These are phyloP conservation scores for Colletotrichum sidae DNA, from an alignment of 2,329 filamentous ascomycete species.

Conservation along the genomic window DNA sequence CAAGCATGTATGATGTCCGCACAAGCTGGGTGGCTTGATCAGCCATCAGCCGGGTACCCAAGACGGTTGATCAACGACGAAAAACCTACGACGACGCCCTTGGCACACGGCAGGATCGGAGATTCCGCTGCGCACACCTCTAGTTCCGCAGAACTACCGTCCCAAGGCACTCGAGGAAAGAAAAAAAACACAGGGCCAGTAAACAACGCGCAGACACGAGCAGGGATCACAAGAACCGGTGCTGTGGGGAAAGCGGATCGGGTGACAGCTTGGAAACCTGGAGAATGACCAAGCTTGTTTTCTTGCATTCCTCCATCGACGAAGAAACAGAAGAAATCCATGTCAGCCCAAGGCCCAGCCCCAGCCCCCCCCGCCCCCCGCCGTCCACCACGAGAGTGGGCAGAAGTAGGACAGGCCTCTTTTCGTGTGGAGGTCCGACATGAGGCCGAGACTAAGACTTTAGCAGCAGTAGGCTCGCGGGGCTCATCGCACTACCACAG, in stretches of 20 bases:
- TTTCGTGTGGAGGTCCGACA: conserved; percentile 34
- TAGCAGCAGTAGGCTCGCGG: conserved; percentile 7
- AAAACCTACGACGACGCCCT: background rate
- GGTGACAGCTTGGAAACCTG: conserved; percentile 34
- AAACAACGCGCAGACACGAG: background rate
- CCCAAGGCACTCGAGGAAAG: background rate
- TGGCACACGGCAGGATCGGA: conserved; percentile 8
- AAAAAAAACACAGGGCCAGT: too few species aligned
- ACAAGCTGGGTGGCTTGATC: background rate
- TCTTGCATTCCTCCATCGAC: background rate
- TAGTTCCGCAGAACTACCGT: conserved; percentile 20
- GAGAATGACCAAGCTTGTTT: conserved; percentile 30
- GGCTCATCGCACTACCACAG: background rate
- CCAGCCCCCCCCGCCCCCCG: conserved; percentile 9
- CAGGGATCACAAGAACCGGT: conserved; percentile 6
- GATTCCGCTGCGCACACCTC: background rate
- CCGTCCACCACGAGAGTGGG: conserved; percentile 26
- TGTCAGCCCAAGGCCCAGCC: background rate
- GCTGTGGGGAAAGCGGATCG: conserved; percentile 28
- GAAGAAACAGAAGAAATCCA: background rate
- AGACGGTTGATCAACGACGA: background rate
- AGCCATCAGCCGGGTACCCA: too few species aligned
- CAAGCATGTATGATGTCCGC: background rate
- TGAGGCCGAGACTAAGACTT: conserved; percentile 28
- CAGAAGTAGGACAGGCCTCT: conserved; percentile 6